Base-by-base conservation (phyloP, 108 stramenopile genomes). In the Mediolabrus comicus region DNA sequence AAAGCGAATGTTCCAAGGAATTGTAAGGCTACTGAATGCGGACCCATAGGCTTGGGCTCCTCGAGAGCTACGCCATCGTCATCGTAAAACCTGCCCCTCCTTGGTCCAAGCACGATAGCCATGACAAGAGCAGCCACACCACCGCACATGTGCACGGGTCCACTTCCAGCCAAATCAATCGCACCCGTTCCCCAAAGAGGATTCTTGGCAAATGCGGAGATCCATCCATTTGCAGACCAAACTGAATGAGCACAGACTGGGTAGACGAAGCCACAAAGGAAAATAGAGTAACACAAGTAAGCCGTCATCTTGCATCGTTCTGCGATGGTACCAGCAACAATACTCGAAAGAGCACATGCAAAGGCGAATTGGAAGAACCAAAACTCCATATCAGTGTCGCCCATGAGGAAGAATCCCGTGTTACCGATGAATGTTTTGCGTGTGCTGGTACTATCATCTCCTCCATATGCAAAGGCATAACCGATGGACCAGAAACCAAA, bases 401-500 rank as follows among this genome's bases (percentile, higher is more conserved):
- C 35, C 24, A 39, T 69, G 53, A 92, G 74, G 69, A 90, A 87
- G 67, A 88, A 91, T 58, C 74, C 74, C 6, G 29, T 25, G 34
- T 53, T 75, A 58, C 95, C 92, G 57, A 96, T 89, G 81, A 94
- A 92, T 49, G 75, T 63, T 62, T 46, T 63, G 28, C 59, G 59
- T 9, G 64, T 71, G 34, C 30, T 61, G 0, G 27, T 36, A 19
- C 51, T 43, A 35, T 71, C 39, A 19, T 73, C 49, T 52, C 32
- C 75, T 8, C 86, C 95, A 75, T 90, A 95, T 4, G 95, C 89
- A 34, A 96, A 86, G 14, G 84, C 95, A 56, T 80, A 96, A 16
- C 96, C 96, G 52, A 95, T 27, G 16, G 83, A 63, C 85, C 89
- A 97, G 79, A 88, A 96, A 65, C 83, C 83, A 55, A 95, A 31